Base-by-base conservation (phyloP, 148 eudicot genomes). In the Beta vulgaris region DNA sequence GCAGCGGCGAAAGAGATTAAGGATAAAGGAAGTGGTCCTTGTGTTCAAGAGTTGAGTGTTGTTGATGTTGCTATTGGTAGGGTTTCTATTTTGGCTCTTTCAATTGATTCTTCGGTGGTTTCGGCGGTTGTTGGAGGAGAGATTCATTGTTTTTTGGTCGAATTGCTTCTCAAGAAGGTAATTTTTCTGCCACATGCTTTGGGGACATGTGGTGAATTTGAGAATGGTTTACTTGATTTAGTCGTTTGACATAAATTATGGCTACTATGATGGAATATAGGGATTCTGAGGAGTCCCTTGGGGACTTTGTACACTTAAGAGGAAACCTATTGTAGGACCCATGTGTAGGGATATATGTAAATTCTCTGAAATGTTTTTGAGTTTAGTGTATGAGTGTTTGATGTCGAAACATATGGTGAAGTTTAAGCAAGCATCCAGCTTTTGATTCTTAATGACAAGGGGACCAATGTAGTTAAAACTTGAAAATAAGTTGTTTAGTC, bases 61-160 rank as follows among this genome's bases (percentile, higher is more conserved):
- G 82, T 87, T 51, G 88, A 95, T 74, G 87, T 92, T 55, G 69
- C 72, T 5, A 68, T 90, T 80, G 99, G 94, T 46, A 88, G 87
- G 84, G 98, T 91, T 82, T 74, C 85, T 11, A 86, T 89, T 74
- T 77, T 95, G 81, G 84, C 89, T 51, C 81, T 95, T 37, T 92
- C 98, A 2, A 73, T 84, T 10, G 96, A 89, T 80, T 87, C 89
- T 4, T 83, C 94, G 10, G 73, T 70, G 42, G 86, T 92, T 62
- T 93, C 94, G 25, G 92, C 85, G n/a, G 82, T 76, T 32, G 87
- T 89, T 79, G 92, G 66, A 19, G 80, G 72, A 11, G 74, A 87
- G 7, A 81, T 95, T 73, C 86, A 89, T 76, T 84, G 89, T 69
- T 94, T 87, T 77, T 76, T 82, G 0, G 90, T 94, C 42, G 68